Percentiles rank a stretch among this genome's conserved stretches.
Conservation (phyloP, 2,329 filamentous ascomycete species). For the Teratosphaeria viscida region DNA sequence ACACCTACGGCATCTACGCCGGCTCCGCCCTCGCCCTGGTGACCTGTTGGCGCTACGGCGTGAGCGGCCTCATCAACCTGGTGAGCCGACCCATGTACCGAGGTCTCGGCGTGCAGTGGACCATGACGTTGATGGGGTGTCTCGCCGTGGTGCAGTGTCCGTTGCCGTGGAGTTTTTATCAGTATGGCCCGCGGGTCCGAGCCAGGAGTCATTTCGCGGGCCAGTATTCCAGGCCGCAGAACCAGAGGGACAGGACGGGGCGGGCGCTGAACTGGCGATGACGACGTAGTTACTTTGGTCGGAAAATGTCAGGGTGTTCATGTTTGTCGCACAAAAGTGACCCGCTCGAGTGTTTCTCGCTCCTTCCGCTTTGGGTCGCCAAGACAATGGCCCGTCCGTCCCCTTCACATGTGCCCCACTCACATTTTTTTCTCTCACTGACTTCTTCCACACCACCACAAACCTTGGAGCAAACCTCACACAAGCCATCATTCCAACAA, state of each 20-base stretch:
- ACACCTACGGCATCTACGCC: conserved; percentile 33
- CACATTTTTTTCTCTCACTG: neutral
- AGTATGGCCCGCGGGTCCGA: conserved; percentile 11
- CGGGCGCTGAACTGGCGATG: neutral
- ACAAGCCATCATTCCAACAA: neutral
- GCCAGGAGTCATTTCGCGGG: conserved; percentile 6
- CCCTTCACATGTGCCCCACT: neutral
- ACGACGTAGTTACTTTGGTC: neutral
- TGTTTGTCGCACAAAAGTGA: neutral
- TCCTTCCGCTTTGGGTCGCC: neutral
- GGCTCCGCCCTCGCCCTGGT: conserved; percentile 31
- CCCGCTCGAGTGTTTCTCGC: neutral
- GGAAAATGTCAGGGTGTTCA: neutral
- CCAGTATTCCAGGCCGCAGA: neutral
- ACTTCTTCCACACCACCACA: neutral
- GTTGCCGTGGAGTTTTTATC: conserved; percentile 15
- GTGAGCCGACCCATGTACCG: conserved; percentile 31
- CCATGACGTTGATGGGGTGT: conserved; percentile 31
- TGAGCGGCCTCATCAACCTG: conserved; percentile 32
- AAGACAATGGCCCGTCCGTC: neutral
- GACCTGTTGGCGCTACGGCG: conserved; percentile 22
- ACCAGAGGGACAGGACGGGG: neutral
- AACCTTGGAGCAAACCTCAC: neutral
- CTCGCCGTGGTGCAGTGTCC: conserved; percentile 17
- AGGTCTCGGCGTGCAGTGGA: conserved; percentile 32